Conservation (phyloP, 106 monocot genomes). For the Posidonia australis region DNA sequence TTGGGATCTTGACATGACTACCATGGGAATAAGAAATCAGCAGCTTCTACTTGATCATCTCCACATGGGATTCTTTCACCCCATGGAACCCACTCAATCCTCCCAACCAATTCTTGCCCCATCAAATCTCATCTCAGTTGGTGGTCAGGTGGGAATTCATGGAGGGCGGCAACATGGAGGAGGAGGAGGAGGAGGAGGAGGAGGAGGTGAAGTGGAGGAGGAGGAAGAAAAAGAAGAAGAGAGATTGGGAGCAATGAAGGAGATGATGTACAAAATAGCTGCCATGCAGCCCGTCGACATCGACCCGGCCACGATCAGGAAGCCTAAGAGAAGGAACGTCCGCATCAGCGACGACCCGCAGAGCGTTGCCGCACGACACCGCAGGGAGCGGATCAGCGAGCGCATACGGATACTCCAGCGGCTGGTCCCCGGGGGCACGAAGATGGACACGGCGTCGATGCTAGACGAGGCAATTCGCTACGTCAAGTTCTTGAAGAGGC, state of each 20-base stretch:
- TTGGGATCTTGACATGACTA: conserved; percentile 15
- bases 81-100: not conserved
- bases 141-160: not conserved
- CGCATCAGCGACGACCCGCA: conserved; percentile 78
- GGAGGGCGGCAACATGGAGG: not conserved
- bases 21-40: conserved; percentile 2
- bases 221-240: conserved; percentile 35
- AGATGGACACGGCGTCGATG: conserved; percentile 86
- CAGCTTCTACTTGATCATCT: conserved; percentile 19
- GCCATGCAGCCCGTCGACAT: conserved; percentile 85
- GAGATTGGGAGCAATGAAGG: conserved; percentile 61
- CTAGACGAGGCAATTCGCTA: conserved; percentile 69
- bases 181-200: not conserved
- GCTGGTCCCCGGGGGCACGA: conserved; percentile 67
- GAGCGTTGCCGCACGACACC: conserved; percentile 68
- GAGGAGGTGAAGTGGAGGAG: conserved; percentile 1
- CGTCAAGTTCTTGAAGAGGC: conserved; percentile 51
- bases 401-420: conserved; percentile 62
- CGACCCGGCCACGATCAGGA: conserved; percentile 62
- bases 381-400: conserved; percentile 68
- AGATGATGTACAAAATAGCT: conserved; percentile 80
- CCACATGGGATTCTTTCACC: conserved; percentile 8
- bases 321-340: conserved; percentile 58
- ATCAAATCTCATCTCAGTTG: not conserved
- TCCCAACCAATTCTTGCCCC: not conserved